Percentiles rank a stretch among this genome's conserved stretches.
Conservation (phyloP, 495 filamentous ascomycete species). For the Lasiosphaeriaceae sp. region DNA sequence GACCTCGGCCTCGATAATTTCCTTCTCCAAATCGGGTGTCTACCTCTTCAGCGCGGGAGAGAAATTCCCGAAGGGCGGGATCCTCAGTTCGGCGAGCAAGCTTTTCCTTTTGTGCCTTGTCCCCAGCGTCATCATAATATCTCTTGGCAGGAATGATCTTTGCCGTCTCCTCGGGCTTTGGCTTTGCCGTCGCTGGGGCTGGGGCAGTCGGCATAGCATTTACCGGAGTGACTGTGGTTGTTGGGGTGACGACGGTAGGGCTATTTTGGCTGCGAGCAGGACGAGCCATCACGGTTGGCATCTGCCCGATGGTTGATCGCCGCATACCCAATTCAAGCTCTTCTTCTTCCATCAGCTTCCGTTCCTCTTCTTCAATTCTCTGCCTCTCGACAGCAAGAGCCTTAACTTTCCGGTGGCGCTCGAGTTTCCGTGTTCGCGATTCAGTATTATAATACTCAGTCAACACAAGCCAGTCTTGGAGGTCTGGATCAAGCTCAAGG, state of each 20-base stretch:
- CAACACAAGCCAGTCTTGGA: slow-evolving; percentile 58
- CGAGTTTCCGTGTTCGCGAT: slow-evolving; percentile 44
- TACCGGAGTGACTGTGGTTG: not conserved
- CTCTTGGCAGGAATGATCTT: slow-evolving; percentile 6
- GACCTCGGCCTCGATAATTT: slow-evolving; percentile 1
- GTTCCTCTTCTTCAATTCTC: slow-evolving; percentile 34
- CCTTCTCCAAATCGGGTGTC: not conserved
- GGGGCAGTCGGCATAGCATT: not conserved
- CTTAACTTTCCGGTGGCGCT: slow-evolving; percentile 39
- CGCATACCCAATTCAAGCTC: slow-evolving; percentile 19
- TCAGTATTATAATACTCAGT: slow-evolving; percentile 55
- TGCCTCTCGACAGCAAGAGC: slow-evolving; percentile 39
- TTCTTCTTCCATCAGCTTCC: slow-evolving; percentile 28
- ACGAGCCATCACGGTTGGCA: slow-evolving; percentile 7
- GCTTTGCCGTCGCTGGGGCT: slow-evolving; percentile 4
- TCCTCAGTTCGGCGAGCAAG: not conserved
- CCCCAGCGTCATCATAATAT: not conserved
- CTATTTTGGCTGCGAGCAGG: slow-evolving; percentile 10
- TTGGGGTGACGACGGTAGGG: slow-evolving; percentile 13
- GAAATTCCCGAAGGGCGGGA: not conserved
- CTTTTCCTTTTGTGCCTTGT: slow-evolving; percentile 5
- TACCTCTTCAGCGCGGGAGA: not conserved
- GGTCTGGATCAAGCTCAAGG: slow-evolving; percentile 37
- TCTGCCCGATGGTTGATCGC: not conserved
- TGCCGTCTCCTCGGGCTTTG: not conserved